These are phyloP conservation scores for Panellus pusillus DNA, from an alignment of 768 basidiomycete genomes.

Conservation along the genomic window DNA sequence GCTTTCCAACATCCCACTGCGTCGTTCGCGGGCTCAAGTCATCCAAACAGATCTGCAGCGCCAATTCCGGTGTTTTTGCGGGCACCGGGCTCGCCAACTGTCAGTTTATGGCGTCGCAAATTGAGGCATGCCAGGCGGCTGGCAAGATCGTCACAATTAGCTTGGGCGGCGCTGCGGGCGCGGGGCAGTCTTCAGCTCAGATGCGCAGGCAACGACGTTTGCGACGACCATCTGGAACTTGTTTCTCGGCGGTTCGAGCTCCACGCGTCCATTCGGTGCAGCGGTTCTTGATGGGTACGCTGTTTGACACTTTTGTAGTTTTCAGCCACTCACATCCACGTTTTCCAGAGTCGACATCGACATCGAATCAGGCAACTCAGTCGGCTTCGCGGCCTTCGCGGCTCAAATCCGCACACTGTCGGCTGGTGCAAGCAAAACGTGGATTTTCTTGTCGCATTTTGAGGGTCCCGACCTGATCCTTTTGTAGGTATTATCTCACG, in stretches of 20 bases:
- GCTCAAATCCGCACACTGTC: conserved; percentile 50
- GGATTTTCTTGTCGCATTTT: conserved; percentile 10
- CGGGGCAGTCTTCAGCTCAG: conserved; percentile 52
- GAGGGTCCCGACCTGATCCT: neutral
- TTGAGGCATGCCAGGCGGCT: conserved; percentile 62
- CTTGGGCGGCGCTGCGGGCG: conserved; percentile 59
- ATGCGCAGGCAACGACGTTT: conserved; percentile 51
- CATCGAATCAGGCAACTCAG: conserved; percentile 60
- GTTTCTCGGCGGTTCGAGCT: conserved; percentile 52
- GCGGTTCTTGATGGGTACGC: conserved; percentile 69
- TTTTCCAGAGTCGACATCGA: conserved; percentile 62
- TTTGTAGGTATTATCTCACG: conserved; percentile 57
- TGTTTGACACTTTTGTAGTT: neutral
- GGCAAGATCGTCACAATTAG: conserved; percentile 57
- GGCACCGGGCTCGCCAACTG: conserved; percentile 68
- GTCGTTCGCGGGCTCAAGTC: neutral
- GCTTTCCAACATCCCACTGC: neutral
- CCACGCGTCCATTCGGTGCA: conserved; percentile 63
- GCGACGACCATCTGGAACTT: conserved; percentile 67
- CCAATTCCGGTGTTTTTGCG: conserved; percentile 46
- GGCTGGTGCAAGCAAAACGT: conserved; percentile 51
- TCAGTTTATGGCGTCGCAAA: conserved; percentile 57
- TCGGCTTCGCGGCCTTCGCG: conserved; percentile 54
- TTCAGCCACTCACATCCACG: neutral
- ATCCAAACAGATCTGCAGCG: conserved; percentile 52